Base-by-base conservation (phyloP, 208 protist species). In the Wallacemonas sp. region DNA sequence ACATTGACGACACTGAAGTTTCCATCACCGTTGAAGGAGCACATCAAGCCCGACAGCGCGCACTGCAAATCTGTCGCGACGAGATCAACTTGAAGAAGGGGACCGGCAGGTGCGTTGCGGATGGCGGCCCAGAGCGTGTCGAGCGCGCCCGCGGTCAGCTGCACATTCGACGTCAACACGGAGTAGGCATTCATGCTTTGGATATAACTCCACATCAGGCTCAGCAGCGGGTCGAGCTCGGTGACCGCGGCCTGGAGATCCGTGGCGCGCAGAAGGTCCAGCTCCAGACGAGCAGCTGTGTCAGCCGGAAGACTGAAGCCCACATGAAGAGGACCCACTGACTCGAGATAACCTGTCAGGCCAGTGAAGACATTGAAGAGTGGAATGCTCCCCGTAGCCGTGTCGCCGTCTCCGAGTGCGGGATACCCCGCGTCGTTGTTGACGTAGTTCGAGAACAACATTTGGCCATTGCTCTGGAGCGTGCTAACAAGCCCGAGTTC, bases 361-460 rank as follows among this genome's bases (percentile, higher is more conserved):
- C 47, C 47, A 16, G 0, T 4, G 47, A 55, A 32, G 9, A 55
- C 47, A 5, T 26, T 32, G 0, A 55, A 32, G 6, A 55, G 2
- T 9, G 47, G 47, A 9, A 55, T 32, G 47, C 47, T 55, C 4
- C 26, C 6, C 16, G 47, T 55, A 8, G 47, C 5, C 0, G 47
- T 55, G 26, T 55, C 23, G 24, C 47, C 47, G 26, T 16, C 6
- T 5, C 9, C 47, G 2, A 55, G 26, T 6, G 47, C 5, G 11
- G 47, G 47, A 17, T 32, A 55, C 16, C 24, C 47, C 9, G 47
- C 30, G 3, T 11, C 47, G 9, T 12, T 23, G 6, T 26, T 6
- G 21, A 23, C 47, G 47, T 55, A 55, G 47, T 55, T 26, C 6
- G 47, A 55, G 26, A 55, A 55, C 0, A 55, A 21, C 47, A 55